Percentiles rank a stretch among this genome's conserved stretches.
Conservation (phyloP, 1,139 yeast genomes). For the Pichia sp. region DNA sequence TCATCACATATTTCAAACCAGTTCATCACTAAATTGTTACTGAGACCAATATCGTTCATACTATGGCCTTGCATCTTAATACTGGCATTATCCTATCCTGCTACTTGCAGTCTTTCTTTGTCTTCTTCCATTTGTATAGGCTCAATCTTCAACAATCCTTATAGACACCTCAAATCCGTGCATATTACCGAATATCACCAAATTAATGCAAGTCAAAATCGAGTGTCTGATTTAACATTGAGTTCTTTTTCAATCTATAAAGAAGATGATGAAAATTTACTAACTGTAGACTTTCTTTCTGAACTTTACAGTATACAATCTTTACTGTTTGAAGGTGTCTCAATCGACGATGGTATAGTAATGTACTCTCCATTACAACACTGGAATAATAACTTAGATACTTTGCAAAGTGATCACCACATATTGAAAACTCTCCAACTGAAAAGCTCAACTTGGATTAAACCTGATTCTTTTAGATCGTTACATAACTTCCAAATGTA, state of each 20-base stretch:
- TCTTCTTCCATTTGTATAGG: conserved; percentile 17
- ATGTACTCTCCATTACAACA: conserved; percentile 34
- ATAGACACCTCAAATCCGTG: conserved; percentile 13
- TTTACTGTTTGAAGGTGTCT: conserved; percentile 22
- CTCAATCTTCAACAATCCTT: conserved; percentile 8
- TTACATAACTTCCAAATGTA: conserved; percentile 29
- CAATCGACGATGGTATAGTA: conserved; percentile 13
- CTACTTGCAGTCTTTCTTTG: conserved; percentile 32
- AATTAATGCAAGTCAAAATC: background rate
- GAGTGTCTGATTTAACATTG: conserved; percentile 21
- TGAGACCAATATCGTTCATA: conserved; percentile 39
- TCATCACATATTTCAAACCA: conserved; percentile 15
- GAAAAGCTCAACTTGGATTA: conserved; percentile 18
- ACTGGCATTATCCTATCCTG: conserved; percentile 48
- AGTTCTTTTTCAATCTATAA: conserved; percentile 9
- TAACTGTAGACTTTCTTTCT: conserved; percentile 31
- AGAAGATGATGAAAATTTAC: conserved; percentile 18
- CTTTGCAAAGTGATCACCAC: conserved; percentile 27
- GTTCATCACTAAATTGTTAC: conserved; percentile 28
- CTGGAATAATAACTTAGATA: conserved; percentile 31
- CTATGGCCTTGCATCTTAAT: conserved; percentile 45
- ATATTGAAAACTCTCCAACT: conserved; percentile 33
- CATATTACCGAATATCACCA: background rate
- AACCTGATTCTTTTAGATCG: conserved; percentile 16
- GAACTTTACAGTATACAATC: conserved; percentile 31